Conservation (phyloP, 2,329 filamentous ascomycete genomes). For the Neoscytalidium dimidiatum region DNA sequence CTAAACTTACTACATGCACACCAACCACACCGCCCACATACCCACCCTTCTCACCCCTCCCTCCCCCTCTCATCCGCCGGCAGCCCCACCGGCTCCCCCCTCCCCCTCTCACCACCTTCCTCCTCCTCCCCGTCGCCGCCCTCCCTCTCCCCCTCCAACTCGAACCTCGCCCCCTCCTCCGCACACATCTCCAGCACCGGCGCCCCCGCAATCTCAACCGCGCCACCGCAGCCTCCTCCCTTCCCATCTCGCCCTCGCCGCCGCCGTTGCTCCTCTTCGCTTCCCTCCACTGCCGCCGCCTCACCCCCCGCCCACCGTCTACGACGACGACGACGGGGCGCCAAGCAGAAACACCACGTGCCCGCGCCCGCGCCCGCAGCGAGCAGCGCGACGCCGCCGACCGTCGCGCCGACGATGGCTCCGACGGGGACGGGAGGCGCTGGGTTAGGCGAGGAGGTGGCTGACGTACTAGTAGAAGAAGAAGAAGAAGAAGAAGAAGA, state of each 20-base stretch:
- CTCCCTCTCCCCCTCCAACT: not conserved
- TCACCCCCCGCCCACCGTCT: not conserved
- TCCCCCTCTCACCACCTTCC: not conserved
- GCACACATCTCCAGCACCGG: not conserved
- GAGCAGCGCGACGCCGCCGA: not conserved
- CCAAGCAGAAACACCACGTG: not conserved
- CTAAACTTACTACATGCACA: not conserved
- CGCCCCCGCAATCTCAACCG: not conserved
- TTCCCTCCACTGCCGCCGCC: not conserved
- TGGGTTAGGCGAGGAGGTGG: not conserved
- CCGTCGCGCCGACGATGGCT: not conserved
- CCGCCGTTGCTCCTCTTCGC: not conserved
- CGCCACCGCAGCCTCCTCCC: not conserved
- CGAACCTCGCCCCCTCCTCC: not conserved
- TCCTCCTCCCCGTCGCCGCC: not conserved
- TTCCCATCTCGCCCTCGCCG: too few species aligned
- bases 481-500: not conserved
- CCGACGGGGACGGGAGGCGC: not conserved
- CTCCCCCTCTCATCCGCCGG: not conserved
- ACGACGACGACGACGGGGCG: not conserved
- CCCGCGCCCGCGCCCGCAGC: not conserved
- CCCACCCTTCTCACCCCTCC: not conserved
- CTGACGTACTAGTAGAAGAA: not conserved
- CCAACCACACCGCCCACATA: not conserved
- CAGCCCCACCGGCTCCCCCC: not conserved